phyloP scores from a whole-genome alignment of 148 eudicot species.

The Vaccinium myrtillus region DNA sequence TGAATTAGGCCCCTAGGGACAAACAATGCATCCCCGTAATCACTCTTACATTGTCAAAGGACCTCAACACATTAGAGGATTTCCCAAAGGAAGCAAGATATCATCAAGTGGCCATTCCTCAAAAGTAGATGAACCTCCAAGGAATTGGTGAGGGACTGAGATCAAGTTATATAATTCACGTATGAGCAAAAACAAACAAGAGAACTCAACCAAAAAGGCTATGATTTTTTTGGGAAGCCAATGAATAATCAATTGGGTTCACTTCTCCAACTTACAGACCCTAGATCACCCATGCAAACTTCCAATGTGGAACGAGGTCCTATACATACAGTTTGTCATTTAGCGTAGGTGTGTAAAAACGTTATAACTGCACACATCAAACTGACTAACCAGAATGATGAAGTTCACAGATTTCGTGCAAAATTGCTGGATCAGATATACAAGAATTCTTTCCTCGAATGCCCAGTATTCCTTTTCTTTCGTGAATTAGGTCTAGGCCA shows the following conservation, averaged over 20 bases:
- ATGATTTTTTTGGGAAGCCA: background rate
- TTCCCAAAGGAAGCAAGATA: background rate
- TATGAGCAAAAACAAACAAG: background rate
- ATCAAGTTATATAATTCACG: background rate
- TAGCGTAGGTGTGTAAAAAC: background rate
- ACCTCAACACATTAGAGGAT: background rate
- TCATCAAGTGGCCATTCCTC: background rate
- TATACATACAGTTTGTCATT: background rate
- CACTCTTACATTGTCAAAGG: background rate
- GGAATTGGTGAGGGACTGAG: background rate
- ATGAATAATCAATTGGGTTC: background rate
- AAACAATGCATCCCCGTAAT: background rate
- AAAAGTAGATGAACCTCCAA: background rate
- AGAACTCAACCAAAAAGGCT: background rate
- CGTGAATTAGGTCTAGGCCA: constrained; percentile 5
- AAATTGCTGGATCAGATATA: background rate
- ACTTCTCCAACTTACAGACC: background rate
- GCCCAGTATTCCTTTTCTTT: background rate
- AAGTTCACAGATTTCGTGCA: background rate
- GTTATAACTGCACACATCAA: background rate
- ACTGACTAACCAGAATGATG: background rate
- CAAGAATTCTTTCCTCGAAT: background rate
- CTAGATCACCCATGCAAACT: background rate
- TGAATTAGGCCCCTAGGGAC: background rate
- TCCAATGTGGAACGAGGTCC: background rate